Conservation (phyloP, 805 yeast genomes). For the Candida awuae region DNA sequence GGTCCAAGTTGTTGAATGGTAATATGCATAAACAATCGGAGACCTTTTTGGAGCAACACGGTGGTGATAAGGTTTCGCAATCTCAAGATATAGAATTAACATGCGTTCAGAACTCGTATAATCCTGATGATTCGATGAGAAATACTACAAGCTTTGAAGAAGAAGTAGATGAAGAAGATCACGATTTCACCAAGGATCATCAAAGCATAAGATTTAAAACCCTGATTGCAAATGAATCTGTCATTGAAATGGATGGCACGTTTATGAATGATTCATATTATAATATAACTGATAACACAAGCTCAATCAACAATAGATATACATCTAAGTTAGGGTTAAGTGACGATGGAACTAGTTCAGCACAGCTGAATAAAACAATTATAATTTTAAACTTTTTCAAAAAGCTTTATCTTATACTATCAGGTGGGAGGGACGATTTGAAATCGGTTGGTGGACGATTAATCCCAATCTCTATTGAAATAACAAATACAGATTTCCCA, state of each 20-base stretch:
- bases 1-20: slow-evolving; percentile 57
- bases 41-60: slow-evolving; percentile 6
- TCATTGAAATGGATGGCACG: too few relatives aligned
- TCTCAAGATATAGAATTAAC: slow-evolving; percentile 28
- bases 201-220: slow-evolving; percentile 5
- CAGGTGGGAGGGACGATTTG: slow-evolving; percentile 40
- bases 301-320: background rate
- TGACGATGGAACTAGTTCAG: too few relatives aligned
- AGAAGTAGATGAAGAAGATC: background rate
- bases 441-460: slow-evolving; percentile 64
- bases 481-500: slow-evolving; percentile 26
- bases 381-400: background rate
- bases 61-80: slow-evolving; percentile 3
- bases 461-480: slow-evolving; percentile 55
- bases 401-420: slow-evolving; percentile 16
- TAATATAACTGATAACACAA: background rate
- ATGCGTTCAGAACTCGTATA: slow-evolving; percentile 25
- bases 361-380: background rate
- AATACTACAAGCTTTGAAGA: slow-evolving; percentile 8
- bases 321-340: too few relatives aligned
- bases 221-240: slow-evolving; percentile 16
- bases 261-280: background rate
- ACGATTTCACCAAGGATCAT: background rate
- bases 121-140: slow-evolving; percentile 17
- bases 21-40: slow-evolving; percentile 23